Evolutionary conservation across 2,329 filamentous ascomycete species (phyloP).

Genomic region (Penicillium brasilianum): DNA sequence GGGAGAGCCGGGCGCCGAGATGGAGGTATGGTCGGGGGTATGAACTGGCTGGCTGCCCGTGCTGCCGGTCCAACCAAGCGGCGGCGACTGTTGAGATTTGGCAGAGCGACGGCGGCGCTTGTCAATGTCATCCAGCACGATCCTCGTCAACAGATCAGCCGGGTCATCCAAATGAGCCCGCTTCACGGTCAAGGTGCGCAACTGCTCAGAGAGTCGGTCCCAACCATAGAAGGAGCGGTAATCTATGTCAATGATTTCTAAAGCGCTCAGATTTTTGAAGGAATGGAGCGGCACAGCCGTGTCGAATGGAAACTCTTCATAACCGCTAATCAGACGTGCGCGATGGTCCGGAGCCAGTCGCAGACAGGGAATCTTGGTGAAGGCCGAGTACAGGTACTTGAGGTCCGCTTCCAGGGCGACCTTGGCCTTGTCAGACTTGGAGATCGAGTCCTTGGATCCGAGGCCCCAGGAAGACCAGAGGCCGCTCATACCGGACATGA

Average conservation of each 20-base stretch:
- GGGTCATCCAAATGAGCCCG: slow-evolving; percentile 87
- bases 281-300: slow-evolving; percentile 94
- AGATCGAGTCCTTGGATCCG: slow-evolving; percentile 75
- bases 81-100: slow-evolving; percentile 81
- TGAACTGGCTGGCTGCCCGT: slow-evolving; percentile 65
- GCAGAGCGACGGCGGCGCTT: slow-evolving; percentile 85
- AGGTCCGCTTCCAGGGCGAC: slow-evolving; percentile 82
- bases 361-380: slow-evolving; percentile 95
- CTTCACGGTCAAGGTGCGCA: slow-evolving; percentile 87
- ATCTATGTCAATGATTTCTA: slow-evolving; percentile 94
- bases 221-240: slow-evolving; percentile 97
- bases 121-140: slow-evolving; percentile 96
- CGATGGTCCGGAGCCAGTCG: slow-evolving; percentile 90
- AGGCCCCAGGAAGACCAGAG: slow-evolving; percentile 90
- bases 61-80: slow-evolving; percentile 66
- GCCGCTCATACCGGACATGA: slow-evolving; percentile 95
- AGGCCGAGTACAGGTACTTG: slow-evolving; percentile 96
- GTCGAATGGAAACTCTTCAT: slow-evolving; percentile 97
- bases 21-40: slow-evolving; percentile 69
- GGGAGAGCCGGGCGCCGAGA: slow-evolving; percentile 71
- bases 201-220: slow-evolving; percentile 90
- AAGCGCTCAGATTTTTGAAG: slow-evolving; percentile 93
- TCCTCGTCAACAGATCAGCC: slow-evolving; percentile 85
- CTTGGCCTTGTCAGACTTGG: slow-evolving; percentile 88
- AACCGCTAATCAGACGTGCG: slow-evolving; percentile 85